These are phyloP conservation scores for Simplicillium aogashimaense DNA, from an alignment of 2,329 filamentous ascomycete genomes.

Conservation along the genomic window DNA sequence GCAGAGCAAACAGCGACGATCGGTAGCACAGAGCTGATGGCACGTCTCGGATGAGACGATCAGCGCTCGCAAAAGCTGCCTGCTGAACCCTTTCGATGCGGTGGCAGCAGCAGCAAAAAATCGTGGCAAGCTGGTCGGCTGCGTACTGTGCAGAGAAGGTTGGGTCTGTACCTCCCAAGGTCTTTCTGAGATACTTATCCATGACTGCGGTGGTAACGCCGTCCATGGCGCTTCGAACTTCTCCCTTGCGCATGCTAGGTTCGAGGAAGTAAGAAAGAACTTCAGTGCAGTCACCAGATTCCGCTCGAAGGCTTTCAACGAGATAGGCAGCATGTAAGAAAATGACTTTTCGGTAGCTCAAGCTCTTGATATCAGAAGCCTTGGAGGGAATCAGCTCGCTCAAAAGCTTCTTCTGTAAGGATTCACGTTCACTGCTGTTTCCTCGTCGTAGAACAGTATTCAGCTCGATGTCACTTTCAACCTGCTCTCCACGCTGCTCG, in stretches of 20 bases:
- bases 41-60: constrained; percentile 73
- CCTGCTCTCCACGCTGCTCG: constrained; percentile 77
- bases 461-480: constrained; percentile 93
- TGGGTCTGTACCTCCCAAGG: constrained; percentile 58
- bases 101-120: constrained; percentile 87
- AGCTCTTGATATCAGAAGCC: constrained; percentile 65
- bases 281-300: constrained; percentile 81
- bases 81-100: constrained; percentile 86
- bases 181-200: constrained; percentile 68
- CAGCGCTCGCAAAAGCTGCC: constrained; percentile 72
- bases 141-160: constrained; percentile 85
- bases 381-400: constrained; percentile 64
- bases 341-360: constrained; percentile 85
- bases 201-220: constrained; percentile 59
- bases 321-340: constrained; percentile 87
- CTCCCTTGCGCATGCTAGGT: constrained; percentile 61
- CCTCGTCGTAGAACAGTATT: constrained; percentile 88
- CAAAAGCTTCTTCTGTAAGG: constrained; percentile 72
- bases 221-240: constrained; percentile 56
- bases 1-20: constrained; percentile 79
- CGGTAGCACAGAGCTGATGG: constrained; percentile 87
- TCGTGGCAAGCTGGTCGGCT: constrained; percentile 75
- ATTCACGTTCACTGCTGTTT: constrained; percentile 67
- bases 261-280: constrained; percentile 91
- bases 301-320: constrained; percentile 79